phyloP scores from a whole-genome alignment of 2,329 filamentous ascomycete genomes.

The Hortaea sp. region DNA sequence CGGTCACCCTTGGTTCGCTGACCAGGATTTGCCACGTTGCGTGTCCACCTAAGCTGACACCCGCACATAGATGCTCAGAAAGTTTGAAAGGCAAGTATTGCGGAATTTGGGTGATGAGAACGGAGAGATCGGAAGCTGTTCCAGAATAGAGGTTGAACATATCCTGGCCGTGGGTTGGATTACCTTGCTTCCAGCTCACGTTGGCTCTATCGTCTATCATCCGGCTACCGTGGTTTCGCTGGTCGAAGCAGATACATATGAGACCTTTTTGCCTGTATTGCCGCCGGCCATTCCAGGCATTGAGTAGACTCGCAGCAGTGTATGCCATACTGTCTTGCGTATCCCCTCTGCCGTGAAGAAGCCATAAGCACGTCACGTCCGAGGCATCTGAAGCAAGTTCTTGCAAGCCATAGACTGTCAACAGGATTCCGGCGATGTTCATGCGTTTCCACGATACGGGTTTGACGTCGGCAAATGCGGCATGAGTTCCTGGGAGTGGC shows the following conservation, averaged over 20 bases:
- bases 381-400: slow-evolving; percentile 49
- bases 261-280: slow-evolving; percentile 44
- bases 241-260: slow-evolving; percentile 78
- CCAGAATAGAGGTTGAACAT: slow-evolving; percentile 74
- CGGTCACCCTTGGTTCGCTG: slow-evolving; percentile 66
- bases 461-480: slow-evolving; percentile 19
- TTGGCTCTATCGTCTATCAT: slow-evolving; percentile 60
- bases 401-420: slow-evolving; percentile 69
- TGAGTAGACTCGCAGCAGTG: slow-evolving; percentile 58
- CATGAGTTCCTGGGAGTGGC: slow-evolving; percentile 20
- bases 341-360: slow-evolving; percentile 70
- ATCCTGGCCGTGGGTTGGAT: slow-evolving; percentile 74
- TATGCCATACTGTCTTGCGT: slow-evolving; percentile 64
- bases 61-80: slow-evolving; percentile 61
- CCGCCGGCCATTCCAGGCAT: slow-evolving; percentile 52
- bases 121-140: slow-evolving; percentile 63
- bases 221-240: slow-evolving; percentile 80
- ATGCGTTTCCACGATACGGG: slow-evolving; percentile 55
- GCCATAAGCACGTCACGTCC: slow-evolving; percentile 72
- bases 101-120: slow-evolving; percentile 68
- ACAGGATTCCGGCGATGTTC: slow-evolving; percentile 66
- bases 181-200: slow-evolving; percentile 68
- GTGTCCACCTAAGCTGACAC: slow-evolving; percentile 80
- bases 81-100: slow-evolving; percentile 52
- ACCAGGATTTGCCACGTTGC: slow-evolving; percentile 76